Evolutionary conservation across 192 early-diverging fungal species (phyloP).

Genomic region (Phlyctochytrium bullatum): DNA sequence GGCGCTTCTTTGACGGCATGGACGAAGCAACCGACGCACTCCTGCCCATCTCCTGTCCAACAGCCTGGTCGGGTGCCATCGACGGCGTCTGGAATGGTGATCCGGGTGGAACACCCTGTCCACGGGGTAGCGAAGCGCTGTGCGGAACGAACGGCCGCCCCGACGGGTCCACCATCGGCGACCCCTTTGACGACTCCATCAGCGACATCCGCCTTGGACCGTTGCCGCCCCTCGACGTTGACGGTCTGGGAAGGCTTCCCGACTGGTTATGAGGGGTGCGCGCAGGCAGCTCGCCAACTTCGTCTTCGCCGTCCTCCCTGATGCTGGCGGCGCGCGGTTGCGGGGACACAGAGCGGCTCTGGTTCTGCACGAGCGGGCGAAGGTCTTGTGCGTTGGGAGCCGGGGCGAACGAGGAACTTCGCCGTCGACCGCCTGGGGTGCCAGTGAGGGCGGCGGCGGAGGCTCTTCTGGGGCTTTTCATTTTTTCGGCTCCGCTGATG

Average conservation of each 20-base stretch:
- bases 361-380: not conserved
- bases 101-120: not conserved
- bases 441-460: not conserved
- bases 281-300: slow-evolving; percentile 10
- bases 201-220: not conserved
- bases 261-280: not conserved
- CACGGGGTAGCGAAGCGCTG: not conserved
- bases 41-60: not conserved
- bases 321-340: not conserved
- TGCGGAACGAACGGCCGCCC: not conserved
- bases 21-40: not conserved
- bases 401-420: slow-evolving; percentile 1
- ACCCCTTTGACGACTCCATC: not conserved
- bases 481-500: slow-evolving; percentile 24
- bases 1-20: not conserved
- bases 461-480: not conserved
- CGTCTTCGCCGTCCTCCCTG: slow-evolving; percentile 14
- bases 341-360: not conserved
- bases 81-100: not conserved
- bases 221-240: too few relatives aligned
- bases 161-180: not conserved
- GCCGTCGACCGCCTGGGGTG: not conserved
- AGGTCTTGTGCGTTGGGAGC: slow-evolving; percentile 1
- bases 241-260: not conserved
- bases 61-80: not conserved